These are phyloP conservation scores for Hansenula lynferdii DNA, from an alignment of 1,139 yeast species.

Conservation along the genomic window DNA sequence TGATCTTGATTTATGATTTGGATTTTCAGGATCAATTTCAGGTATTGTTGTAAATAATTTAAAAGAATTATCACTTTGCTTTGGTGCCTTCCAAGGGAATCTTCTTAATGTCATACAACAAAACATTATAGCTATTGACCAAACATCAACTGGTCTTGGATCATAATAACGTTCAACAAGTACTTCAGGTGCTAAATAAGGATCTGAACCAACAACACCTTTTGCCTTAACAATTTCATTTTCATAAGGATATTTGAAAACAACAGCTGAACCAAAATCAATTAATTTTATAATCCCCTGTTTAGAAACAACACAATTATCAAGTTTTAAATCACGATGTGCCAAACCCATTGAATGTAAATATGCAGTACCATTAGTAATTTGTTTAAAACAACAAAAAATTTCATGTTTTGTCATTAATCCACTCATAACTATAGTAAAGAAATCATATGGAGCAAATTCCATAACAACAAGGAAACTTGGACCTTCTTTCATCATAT, in stretches of 20 bases:
- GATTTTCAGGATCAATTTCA: slow-evolving; percentile 30
- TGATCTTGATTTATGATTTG: slow-evolving; percentile 29
- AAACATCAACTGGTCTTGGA: slow-evolving; percentile 68
- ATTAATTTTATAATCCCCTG: slow-evolving; percentile 64
- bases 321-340: slow-evolving; percentile 72
- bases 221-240: slow-evolving; percentile 39
- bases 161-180: slow-evolving; percentile 47
- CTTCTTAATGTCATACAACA: slow-evolving; percentile 69
- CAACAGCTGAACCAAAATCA: slow-evolving; percentile 76
- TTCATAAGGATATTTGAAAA: slow-evolving; percentile 41
- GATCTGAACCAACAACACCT: slow-evolving; percentile 82
- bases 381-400: slow-evolving; percentile 65
- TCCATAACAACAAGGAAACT: slow-evolving; percentile 67
- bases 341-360: slow-evolving; percentile 68
- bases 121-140: slow-evolving; percentile 75
- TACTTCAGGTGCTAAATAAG: slow-evolving; percentile 77
- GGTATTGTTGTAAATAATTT: slow-evolving; percentile 35
- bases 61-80: slow-evolving; percentile 48
- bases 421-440: slow-evolving; percentile 73
- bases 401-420: slow-evolving; percentile 54
- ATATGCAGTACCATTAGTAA: slow-evolving; percentile 54
- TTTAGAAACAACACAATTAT: slow-evolving; percentile 65
- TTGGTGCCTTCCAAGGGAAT: slow-evolving; percentile 80
- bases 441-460: slow-evolving; percentile 69
- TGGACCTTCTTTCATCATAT: slow-evolving; percentile 49